phyloP scores from a whole-genome alignment of 2,329 filamentous ascomycete genomes.

The Fusarium lyarnte region DNA sequence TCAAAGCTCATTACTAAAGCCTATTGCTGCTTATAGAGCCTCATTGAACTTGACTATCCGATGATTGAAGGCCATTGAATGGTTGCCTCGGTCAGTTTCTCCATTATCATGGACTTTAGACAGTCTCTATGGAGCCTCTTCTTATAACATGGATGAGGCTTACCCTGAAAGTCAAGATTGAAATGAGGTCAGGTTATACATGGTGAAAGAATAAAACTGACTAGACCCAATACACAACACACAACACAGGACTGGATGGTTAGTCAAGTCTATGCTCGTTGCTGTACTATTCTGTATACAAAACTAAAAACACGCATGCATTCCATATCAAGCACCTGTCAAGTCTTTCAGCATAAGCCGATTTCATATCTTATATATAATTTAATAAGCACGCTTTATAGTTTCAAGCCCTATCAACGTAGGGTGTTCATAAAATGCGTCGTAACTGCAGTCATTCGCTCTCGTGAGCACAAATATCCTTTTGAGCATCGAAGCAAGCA shows the following conservation, averaged over 20 bases:
- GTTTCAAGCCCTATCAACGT: neutral
- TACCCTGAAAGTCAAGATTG: neutral
- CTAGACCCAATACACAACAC: too few species aligned
- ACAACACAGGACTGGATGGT: neutral
- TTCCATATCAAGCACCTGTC: neutral
- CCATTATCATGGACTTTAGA: neutral
- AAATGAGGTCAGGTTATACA: neutral
- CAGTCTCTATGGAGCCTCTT: too few species aligned
- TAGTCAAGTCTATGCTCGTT: neutral
- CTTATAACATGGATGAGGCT: neutral
- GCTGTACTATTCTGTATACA: conserved; percentile 4
- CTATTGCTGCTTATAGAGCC: neutral
- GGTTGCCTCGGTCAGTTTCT: neutral
- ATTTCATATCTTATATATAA: conserved; percentile 13
- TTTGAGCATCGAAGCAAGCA: neutral
- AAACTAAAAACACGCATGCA: neutral
- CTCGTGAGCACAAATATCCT: neutral
- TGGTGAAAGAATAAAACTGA: neutral
- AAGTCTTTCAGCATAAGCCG: neutral
- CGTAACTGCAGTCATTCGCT: neutral
- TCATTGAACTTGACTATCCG: neutral
- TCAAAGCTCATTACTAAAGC: neutral
- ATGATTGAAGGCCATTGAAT: neutral
- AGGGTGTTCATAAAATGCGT: conserved; percentile 17
- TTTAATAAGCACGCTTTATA: conserved; percentile 19